Conservation (phyloP, 2,329 filamentous ascomycete species). For the Chaetomiaceae sp. region DNA sequence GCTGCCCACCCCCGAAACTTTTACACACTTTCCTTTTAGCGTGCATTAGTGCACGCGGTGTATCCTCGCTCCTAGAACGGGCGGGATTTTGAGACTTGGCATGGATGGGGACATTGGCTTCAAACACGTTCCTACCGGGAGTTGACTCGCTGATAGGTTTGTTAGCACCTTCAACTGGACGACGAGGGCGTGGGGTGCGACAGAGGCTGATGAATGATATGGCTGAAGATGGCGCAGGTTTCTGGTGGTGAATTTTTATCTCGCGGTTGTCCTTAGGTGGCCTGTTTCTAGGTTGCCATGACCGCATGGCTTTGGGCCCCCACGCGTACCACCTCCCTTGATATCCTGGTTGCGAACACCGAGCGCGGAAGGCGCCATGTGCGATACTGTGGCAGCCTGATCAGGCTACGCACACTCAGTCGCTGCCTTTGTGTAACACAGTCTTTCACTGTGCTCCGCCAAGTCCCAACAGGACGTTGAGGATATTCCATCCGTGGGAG, state of each 20-base stretch:
- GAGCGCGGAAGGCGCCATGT: background rate
- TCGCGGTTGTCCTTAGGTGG: too few species aligned
- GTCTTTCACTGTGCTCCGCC: background rate
- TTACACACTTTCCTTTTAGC: conserved; percentile 19
- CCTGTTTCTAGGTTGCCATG: too few species aligned
- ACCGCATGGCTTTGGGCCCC: too few species aligned
- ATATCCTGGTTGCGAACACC: background rate
- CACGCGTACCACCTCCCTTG: too few species aligned
- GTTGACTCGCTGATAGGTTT: too few species aligned
- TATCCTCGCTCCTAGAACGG: conserved; percentile 1
- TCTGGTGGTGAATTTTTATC: too few species aligned
- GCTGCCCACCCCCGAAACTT: background rate
- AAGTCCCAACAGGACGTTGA: too few species aligned
- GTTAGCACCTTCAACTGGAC: too few species aligned
- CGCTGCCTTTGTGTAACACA: background rate
- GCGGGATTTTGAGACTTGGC: background rate
- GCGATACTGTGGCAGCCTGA: background rate
- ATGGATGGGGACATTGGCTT: background rate
- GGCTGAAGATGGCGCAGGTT: too few species aligned
- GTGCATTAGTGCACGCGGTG: conserved; percentile 22
- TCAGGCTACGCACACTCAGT: background rate
- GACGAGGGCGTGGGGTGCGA: background rate
- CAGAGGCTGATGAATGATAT: background rate
- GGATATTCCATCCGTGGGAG: too few species aligned
- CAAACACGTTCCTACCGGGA: background rate